These are phyloP conservation scores for Melanopsichium pennsylvanicum DNA, from an alignment of 1,284 basidiomycete species.

Conservation along the genomic window DNA sequence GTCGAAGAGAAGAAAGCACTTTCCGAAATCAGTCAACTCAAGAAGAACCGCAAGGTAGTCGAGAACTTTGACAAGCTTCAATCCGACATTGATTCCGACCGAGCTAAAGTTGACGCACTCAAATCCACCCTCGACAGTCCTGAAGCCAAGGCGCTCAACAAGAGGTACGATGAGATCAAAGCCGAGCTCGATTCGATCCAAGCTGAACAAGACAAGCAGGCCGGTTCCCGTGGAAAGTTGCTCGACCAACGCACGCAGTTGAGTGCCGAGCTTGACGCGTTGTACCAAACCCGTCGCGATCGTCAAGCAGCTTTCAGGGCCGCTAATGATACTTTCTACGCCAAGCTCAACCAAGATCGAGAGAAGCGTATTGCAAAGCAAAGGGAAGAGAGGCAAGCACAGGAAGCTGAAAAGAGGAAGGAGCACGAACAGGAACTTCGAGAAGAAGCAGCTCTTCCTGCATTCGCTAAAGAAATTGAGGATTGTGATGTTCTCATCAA, in stretches of 20 bases:
- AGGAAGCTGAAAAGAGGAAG: conserved; percentile 82
- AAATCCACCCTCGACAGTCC: conserved; percentile 89
- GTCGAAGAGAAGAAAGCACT: conserved; percentile 96
- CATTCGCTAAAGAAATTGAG: conserved; percentile 92
- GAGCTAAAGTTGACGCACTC: conserved; percentile 78
- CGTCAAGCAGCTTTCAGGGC: conserved; percentile 58
- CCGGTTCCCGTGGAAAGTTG: conserved; percentile 81
- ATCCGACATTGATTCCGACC: conserved; percentile 81
- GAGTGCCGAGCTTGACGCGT: conserved; percentile 70
- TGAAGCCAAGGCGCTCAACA: conserved; percentile 80
- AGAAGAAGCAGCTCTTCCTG: conserved; percentile 89
- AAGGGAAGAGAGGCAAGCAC: conserved; percentile 80
- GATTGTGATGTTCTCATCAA: conserved; percentile 95
- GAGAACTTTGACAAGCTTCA: conserved; percentile 70
- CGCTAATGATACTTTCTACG: conserved; percentile 60
- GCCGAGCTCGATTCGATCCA: conserved; percentile 85
- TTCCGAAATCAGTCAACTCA: conserved; percentile 79
- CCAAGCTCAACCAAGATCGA: conserved; percentile 58
- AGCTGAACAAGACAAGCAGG: conserved; percentile 84
- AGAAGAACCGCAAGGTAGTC: conserved; percentile 61
- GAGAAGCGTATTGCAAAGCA: conserved; percentile 76
- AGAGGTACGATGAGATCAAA: conserved; percentile 83
- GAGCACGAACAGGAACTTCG: conserved; percentile 82
- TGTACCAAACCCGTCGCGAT: conserved; percentile 83
- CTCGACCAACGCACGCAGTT: conserved; percentile 85